Evolutionary conservation across 768 basidiomycete genomes (phyloP), one percentile per base, ranked within the genome.

Genomic region (Phylloporus sp.): DNA sequence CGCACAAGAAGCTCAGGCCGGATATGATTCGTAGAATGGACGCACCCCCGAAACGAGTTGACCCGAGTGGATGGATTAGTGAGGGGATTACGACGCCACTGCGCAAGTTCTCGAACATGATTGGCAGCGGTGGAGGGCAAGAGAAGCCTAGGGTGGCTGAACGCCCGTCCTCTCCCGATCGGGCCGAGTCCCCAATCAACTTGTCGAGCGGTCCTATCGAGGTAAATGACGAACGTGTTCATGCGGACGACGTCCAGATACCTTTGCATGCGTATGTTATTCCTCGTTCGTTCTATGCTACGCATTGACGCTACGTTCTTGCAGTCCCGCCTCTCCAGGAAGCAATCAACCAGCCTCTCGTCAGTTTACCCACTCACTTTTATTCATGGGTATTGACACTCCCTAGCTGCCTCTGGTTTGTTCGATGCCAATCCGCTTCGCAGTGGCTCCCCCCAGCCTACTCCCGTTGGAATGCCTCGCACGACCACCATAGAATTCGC

Each of bases 21-120:
- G 81, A 88, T 44, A 90, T 90, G 87, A 90, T 92, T 46, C 76
- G 80, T 24, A 73, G 88, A 40, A 75, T 85, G 71, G 79, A 86
- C 47, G 77, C 75, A 38, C 76, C 79, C 1, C 86, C 84, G 6
- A 80, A 79, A 59, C 78, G 76, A 2, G 72, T 90, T 21, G 76
- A 89, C 58, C 88, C 88, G 4, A 89, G 79, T 54, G 87, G 88
- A 6, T 79, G 74, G 77, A 73, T 88, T 20, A 79, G 74, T 44
- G 77, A 80, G 49, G 73, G 71, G 35, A 46, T 58, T 3, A 44
- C 63, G 8, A 57, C 62, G 3, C 65, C 65, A 4, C 39, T 60
- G 31, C 61, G 47, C 49, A 55, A 49, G 36, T 27, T 45, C 6
- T 56, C 55, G 8, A 35, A 18, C 43, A 52, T 22, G 39, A 35